phyloP scores from a whole-genome alignment of 2,329 filamentous ascomycete species.

The Metarhizium brunneum region DNA sequence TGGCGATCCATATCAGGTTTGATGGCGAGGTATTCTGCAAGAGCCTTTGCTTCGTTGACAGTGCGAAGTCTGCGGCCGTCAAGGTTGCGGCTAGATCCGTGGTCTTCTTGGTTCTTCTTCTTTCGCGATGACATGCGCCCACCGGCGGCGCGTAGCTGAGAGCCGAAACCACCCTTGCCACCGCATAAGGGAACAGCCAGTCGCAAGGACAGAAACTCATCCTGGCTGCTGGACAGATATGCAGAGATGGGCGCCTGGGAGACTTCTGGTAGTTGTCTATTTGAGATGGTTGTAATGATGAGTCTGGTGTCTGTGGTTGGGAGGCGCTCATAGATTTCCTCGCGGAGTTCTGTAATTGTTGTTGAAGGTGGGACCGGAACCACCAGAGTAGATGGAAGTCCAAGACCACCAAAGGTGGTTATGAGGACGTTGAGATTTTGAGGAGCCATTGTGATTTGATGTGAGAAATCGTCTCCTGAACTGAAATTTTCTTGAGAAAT shows the following conservation, averaged over 20 bases:
- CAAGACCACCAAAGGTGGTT: slow-evolving; percentile 73
- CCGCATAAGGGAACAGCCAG: slow-evolving; percentile 73
- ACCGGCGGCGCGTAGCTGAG: slow-evolving; percentile 89
- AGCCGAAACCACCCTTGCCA: slow-evolving; percentile 96
- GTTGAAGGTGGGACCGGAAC: slow-evolving; percentile 61
- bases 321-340: slow-evolving; percentile 51
- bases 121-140: slow-evolving; percentile 97
- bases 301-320: slow-evolving; percentile 51
- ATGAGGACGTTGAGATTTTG: slow-evolving; percentile 70
- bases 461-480: background rate
- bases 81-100: slow-evolving; percentile 85
- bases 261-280: slow-evolving; percentile 53
- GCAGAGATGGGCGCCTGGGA: slow-evolving; percentile 48
- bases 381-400: slow-evolving; percentile 72
- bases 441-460: slow-evolving; percentile 38
- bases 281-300: slow-evolving; percentile 73
- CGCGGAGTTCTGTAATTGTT: slow-evolving; percentile 57
- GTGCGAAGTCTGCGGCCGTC: slow-evolving; percentile 86
- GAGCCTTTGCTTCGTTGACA: slow-evolving; percentile 86
- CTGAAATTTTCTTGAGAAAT: background rate
- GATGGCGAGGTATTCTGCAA: slow-evolving; percentile 89
- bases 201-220: slow-evolving; percentile 73
- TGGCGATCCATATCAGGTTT: slow-evolving; percentile 96
- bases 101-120: slow-evolving; percentile 76
- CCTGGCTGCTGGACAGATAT: slow-evolving; percentile 45